Conservation (phyloP, 345 rosid genomes). For the Aquilaria malaccensis region DNA sequence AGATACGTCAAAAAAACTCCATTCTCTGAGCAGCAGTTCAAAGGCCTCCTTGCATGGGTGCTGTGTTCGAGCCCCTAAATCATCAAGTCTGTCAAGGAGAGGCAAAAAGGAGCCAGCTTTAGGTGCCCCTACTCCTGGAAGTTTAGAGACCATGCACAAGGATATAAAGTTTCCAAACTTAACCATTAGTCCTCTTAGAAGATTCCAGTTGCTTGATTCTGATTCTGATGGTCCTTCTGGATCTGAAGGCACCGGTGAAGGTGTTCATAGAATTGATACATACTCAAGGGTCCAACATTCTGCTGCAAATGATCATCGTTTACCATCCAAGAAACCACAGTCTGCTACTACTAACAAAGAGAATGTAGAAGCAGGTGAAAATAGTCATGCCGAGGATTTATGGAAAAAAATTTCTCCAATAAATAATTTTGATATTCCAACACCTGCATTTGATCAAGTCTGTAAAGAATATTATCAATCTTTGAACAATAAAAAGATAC, state of each 20-base stretch:
- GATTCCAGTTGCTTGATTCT: slow-evolving; percentile 73
- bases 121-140: slow-evolving; percentile 32
- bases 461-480: slow-evolving; percentile 73
- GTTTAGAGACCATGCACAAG: slow-evolving; percentile 24
- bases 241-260: slow-evolving; percentile 20
- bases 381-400: slow-evolving; percentile 33
- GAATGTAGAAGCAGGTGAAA: slow-evolving; percentile 17
- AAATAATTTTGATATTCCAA: slow-evolving; percentile 36
- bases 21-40: slow-evolving; percentile 56
- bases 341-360: slow-evolving; percentile 14
- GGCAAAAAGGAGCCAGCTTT: slow-evolving; percentile 28
- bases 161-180: slow-evolving; percentile 39
- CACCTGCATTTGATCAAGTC: slow-evolving; percentile 79
- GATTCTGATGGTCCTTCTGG: slow-evolving; percentile 49
- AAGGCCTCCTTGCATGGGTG: slow-evolving; percentile 46
- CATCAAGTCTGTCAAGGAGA: slow-evolving; percentile 25
- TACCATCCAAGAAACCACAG: too few relatives aligned
- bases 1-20: slow-evolving; percentile 29
- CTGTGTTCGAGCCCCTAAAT: slow-evolving; percentile 31
- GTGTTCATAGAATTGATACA: slow-evolving; percentile 20
- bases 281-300: slow-evolving; percentile 20
- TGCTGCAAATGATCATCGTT: slow-evolving; percentile 13
- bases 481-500: slow-evolving; percentile 23
- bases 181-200: slow-evolving; percentile 74
- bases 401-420: slow-evolving; percentile 61